Percentiles rank a stretch among this genome's conserved stretches.
phyloP scores from a whole-genome alignment of 768 basidiomycete species.

The Termitomyces titanicus region DNA sequence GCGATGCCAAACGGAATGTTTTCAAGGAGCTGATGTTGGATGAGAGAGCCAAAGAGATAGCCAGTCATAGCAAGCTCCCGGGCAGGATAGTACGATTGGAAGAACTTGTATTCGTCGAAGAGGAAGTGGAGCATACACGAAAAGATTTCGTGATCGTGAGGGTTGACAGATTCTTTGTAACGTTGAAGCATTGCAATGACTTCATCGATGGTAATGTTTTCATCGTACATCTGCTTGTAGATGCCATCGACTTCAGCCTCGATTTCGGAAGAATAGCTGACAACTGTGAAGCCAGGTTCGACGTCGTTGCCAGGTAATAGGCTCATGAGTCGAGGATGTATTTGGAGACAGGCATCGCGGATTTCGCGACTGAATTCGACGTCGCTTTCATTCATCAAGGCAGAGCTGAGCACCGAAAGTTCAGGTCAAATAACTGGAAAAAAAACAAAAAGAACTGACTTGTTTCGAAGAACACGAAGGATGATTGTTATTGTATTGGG shows the following conservation, averaged over 20 bases:
- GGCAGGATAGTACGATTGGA: constrained; percentile 92
- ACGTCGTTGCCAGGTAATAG: constrained; percentile 80
- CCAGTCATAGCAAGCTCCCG: constrained; percentile 96
- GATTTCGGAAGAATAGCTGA: constrained; percentile 84
- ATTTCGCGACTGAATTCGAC: constrained; percentile 87
- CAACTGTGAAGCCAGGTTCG: constrained; percentile 89
- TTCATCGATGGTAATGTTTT: constrained; percentile 90
- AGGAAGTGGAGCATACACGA: constrained; percentile 99
- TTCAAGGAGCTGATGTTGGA: constrained; percentile 90
- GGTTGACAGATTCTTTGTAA: constrained; percentile 76
- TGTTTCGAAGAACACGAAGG: constrained; percentile 82
- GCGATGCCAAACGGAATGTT: constrained; percentile 94
- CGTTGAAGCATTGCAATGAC: constrained; percentile 86
- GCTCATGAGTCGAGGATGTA: constrained; percentile 95
- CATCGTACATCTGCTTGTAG: constrained; percentile 98
- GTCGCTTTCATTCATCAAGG: constrained; percentile 72
- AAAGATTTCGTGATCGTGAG: constrained; percentile 92
- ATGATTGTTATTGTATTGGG: constrained; percentile 90
- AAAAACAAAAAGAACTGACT: constrained; percentile 41
- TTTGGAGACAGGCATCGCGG: constrained; percentile 88
- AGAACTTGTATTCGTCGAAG: constrained; percentile 99
- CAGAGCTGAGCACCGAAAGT: constrained; percentile 44
- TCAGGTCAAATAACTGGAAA: neutral
- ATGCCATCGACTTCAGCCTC: constrained; percentile 92
- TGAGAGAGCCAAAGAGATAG: constrained; percentile 93